These are phyloP conservation scores for Rhynchosporium secalis DNA, from an alignment of 2,329 filamentous ascomycete species.

Conservation along the genomic window DNA sequence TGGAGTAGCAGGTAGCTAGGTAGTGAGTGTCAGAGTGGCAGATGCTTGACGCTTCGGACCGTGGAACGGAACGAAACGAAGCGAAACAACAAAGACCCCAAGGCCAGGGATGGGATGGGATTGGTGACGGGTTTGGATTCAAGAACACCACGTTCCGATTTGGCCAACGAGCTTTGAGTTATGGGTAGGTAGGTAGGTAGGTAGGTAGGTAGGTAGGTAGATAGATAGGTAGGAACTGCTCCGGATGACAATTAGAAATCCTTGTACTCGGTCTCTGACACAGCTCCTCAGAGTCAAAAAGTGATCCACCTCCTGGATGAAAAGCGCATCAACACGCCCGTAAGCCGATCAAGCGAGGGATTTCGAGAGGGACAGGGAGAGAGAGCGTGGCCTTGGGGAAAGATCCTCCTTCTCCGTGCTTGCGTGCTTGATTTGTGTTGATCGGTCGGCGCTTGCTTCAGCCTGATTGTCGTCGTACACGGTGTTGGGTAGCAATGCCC, in stretches of 20 bases:
- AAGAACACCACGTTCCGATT: not conserved
- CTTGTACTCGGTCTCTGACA: constrained; percentile 9
- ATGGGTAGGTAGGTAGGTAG: not conserved
- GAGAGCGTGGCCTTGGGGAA: not conserved
- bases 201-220: not conserved
- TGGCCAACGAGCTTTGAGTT: not conserved
- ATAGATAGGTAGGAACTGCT: not conserved
- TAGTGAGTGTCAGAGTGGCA: not conserved
- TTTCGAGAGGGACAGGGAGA: constrained; percentile 3
- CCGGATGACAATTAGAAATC: too few species aligned
- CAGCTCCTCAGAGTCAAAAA: not conserved
- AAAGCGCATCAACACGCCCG: constrained; percentile 12
- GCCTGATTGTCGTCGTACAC: constrained; percentile 32
- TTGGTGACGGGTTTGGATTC: not conserved
- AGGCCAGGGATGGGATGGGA: too few species aligned
- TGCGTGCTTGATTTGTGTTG: constrained; percentile 20
- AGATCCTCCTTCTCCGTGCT: not conserved
- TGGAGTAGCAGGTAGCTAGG: not conserved
- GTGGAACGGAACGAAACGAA: not conserved
- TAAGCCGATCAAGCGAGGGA: constrained; percentile 10
- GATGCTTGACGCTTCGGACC: constrained; percentile 1
- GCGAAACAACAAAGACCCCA: not conserved
- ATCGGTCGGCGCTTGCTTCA: constrained; percentile 30
- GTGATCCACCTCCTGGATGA: constrained; percentile 5
- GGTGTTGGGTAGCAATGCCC: constrained; percentile 37